These are phyloP conservation scores for Monosporascus sp. DNA, from an alignment of 2,329 filamentous ascomycete species.

Conservation along the genomic window DNA sequence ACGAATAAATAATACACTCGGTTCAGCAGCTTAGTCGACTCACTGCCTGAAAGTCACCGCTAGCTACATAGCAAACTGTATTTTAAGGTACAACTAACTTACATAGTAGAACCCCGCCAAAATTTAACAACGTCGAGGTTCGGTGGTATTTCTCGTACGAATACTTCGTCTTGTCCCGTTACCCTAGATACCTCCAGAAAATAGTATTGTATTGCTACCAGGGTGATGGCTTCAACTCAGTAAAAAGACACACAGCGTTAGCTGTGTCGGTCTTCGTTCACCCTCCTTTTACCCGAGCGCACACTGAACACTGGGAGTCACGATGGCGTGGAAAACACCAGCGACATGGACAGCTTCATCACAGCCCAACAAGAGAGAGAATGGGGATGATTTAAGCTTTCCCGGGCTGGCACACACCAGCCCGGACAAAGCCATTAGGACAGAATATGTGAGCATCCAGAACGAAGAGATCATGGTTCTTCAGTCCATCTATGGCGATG, in stretches of 20 bases:
- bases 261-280: slow-evolving; percentile 43
- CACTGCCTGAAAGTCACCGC: not conserved
- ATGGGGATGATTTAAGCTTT: slow-evolving; percentile 44
- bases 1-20: not conserved
- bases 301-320: slow-evolving; percentile 21
- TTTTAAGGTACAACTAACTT: not conserved
- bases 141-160: too few species aligned
- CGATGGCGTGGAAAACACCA: slow-evolving; percentile 49
- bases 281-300: slow-evolving; percentile 13
- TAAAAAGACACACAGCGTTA: slow-evolving; percentile 45
- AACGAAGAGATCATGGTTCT: slow-evolving; percentile 82
- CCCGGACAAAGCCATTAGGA: slow-evolving; percentile 37
- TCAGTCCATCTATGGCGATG: slow-evolving; percentile 82
- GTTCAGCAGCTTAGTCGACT: not conserved
- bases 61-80: not conserved
- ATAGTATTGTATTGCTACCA: slow-evolving; percentile 12
- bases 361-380: slow-evolving; percentile 30
- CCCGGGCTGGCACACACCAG: slow-evolving; percentile 43
- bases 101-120: not conserved
- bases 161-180: not conserved
- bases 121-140: not conserved
- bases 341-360: slow-evolving; percentile 43
- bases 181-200: not conserved
- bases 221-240: slow-evolving; percentile 39
- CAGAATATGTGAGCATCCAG: slow-evolving; percentile 78